Percentiles rank a stretch among this genome's conserved stretches.
Conservation (phyloP, 768 basidiomycete genomes). For the Cantharellus cinnabarinus region DNA sequence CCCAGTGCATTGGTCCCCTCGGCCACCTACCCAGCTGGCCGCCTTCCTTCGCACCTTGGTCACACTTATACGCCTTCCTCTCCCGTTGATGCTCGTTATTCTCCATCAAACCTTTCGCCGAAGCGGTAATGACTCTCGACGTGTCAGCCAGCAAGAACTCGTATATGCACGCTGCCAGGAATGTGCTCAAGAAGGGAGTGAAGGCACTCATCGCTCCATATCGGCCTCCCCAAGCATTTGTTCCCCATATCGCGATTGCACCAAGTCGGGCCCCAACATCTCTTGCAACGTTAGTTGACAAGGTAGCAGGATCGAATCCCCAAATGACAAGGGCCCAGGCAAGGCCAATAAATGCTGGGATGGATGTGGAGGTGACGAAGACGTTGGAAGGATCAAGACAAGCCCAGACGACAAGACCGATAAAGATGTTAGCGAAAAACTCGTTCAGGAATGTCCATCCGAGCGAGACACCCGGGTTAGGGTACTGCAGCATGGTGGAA, state of each 20-base stretch:
- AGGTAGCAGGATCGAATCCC: slow-evolving; percentile 1
- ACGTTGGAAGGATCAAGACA: not conserved
- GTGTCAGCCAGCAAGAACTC: slow-evolving; percentile 2
- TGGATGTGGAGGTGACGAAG: not conserved
- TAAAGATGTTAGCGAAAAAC: slow-evolving; percentile 1
- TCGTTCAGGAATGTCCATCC: slow-evolving; percentile 1
- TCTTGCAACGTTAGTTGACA: slow-evolving; percentile 1
- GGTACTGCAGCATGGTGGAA: not conserved
- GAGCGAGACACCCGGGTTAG: not conserved
- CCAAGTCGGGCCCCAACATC: slow-evolving; percentile 2
- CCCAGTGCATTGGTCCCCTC: too few species aligned
- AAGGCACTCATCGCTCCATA: not conserved
- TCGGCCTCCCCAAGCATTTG: not conserved
- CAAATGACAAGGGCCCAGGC: not conserved
- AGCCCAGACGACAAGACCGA: not conserved
- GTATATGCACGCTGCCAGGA: slow-evolving; percentile 1
- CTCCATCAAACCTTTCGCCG: not conserved
- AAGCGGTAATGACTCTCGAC: not conserved
- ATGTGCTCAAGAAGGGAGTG: not conserved
- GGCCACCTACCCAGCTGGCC: too few species aligned
- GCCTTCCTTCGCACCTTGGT: too few species aligned
- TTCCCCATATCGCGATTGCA: slow-evolving; percentile 1
- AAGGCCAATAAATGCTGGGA: not conserved
- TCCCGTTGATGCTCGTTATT: not conserved
- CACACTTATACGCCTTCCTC: not conserved